A percentile compares a stretch with the other conserved stretches of the same genome.
phyloP scores from a whole-genome alignment of 108 stramenopile genomes.

The Conticribra guillardii region DNA sequence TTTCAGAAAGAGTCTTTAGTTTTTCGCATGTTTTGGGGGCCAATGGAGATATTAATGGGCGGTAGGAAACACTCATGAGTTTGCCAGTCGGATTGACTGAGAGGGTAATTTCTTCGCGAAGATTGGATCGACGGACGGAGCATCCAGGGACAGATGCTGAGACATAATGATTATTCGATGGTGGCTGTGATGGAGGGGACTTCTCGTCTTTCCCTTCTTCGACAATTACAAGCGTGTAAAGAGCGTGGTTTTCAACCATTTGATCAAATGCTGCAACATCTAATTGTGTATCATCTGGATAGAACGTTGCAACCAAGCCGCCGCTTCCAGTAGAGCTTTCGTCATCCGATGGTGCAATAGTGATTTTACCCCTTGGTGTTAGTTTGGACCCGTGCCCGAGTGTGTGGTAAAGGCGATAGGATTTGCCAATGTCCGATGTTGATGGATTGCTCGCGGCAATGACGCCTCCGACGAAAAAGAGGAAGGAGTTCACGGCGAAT shows the following conservation, averaged over 20 bases:
- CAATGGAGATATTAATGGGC: conserved; percentile 78
- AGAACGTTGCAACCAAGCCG: conserved; percentile 38
- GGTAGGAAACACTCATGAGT: conserved; percentile 69
- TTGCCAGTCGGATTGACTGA: conserved; percentile 61
- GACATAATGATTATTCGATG: conserved; percentile 13
- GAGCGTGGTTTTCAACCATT: conserved; percentile 37
- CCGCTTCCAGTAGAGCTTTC: conserved; percentile 5
- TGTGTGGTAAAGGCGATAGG: conserved; percentile 39
- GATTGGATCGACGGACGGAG: conserved; percentile 43
- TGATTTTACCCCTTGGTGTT: conserved; percentile 39
- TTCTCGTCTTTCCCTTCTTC: conserved; percentile 23
- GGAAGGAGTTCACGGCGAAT: not conserved
- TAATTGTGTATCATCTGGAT: conserved; percentile 21
- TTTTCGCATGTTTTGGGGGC: conserved; percentile 73
- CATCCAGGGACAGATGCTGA: conserved; percentile 51
- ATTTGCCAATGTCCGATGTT: conserved; percentile 28
- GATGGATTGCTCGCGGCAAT: not conserved
- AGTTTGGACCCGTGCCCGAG: conserved; percentile 30
- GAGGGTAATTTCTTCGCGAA: conserved; percentile 69
- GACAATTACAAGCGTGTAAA: conserved; percentile 39
- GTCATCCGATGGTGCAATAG: conserved; percentile 34
- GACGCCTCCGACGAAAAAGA: not conserved
- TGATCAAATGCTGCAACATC: conserved; percentile 32
- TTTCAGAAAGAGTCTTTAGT: conserved; percentile 33
- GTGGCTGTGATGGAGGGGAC: conserved; percentile 1